Evolutionary conservation across 106 monocot species (phyloP), one percentile per base, ranked within the genome.

Genomic region (Apostasia shenzhenica): DNA sequence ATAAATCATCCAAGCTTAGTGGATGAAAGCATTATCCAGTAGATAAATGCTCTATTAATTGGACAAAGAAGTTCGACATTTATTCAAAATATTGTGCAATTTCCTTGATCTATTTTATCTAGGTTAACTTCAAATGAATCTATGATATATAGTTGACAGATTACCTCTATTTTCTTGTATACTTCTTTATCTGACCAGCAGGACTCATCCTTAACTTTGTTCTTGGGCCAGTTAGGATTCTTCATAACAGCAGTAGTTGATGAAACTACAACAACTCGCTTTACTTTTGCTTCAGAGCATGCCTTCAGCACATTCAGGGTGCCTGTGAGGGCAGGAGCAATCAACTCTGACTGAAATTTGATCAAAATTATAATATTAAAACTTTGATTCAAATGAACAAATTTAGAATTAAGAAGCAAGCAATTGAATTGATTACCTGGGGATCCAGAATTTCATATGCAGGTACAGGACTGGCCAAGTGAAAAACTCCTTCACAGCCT

Each of bases 401-500:
- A 26, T 26, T 26, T 26, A 26, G 26, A 26, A 26, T 26, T 26
- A 26, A 26, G 26, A 38, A 59, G 50, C 4, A 8, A 50, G 0
- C 50, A 8, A 8, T 50, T 4, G 8, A 50, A 8, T 8, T 8
- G 39, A 1, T 67, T 80, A 63, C 93, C 91, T 91, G 88, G 2
- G 88, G 94, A 68, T 91, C 80, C 69, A 77, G 3, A 46, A 76
- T 67, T 79, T 81, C 74, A 6, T 48, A n/a, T n/a, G 72, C 2
- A 43, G 79, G 85, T 63, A 88, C 81, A 44, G 88, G 95, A 68
- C 91, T 80, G 3, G 95, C 95, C 10, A 88, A 75, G 72, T 91
- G 91, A 64, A 95, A 88, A 42, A 95, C 86, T 61, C 88, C 95
- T 70, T 84, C 86, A 67, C 95, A 95, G 64, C 95, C 88, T 37